phyloP scores from a whole-genome alignment of 805 yeast species.

The Saccharomyces mikatae region DNA sequence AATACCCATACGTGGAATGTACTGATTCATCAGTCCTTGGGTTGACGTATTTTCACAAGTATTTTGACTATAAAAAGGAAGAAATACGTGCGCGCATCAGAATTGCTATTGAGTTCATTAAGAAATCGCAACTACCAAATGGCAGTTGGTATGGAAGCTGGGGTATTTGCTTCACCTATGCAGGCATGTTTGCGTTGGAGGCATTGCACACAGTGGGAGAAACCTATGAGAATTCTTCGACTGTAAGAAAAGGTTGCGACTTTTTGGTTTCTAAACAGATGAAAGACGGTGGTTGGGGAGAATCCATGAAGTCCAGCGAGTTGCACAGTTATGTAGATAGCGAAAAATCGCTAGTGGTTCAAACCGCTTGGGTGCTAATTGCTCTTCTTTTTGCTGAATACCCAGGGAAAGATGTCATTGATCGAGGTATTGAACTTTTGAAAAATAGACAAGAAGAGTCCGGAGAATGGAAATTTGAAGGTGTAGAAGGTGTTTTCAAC shows the following conservation, averaged over 20 bases:
- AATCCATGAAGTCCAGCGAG: constrained; percentile 84
- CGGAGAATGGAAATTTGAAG: constrained; percentile 84
- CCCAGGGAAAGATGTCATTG: constrained; percentile 59
- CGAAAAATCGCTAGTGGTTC: constrained; percentile 62
- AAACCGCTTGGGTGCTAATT: constrained; percentile 87
- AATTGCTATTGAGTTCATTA: constrained; percentile 67
- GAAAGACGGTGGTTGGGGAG: constrained; percentile 96
- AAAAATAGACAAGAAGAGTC: constrained; percentile 56
- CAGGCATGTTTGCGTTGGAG: constrained; percentile 96
- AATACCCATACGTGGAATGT: constrained; percentile 96
- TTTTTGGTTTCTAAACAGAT: constrained; percentile 69
- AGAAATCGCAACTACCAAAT: constrained; percentile 57
- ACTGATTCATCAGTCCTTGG: constrained; percentile 94
- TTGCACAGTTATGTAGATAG: constrained; percentile 65
- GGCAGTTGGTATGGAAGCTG: constrained; percentile 98
- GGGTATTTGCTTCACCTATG: constrained; percentile 96
- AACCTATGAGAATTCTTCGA: constrained; percentile 50
- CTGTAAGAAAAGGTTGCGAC: constrained; percentile 73
- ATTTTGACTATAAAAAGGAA: constrained; percentile 53
- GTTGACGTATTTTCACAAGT: constrained; percentile 62
- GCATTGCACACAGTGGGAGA: constrained; percentile 70
- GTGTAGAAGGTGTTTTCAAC: constrained; percentile 91
- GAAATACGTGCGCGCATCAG: constrained; percentile 65
- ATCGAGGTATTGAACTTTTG: constrained; percentile 53
- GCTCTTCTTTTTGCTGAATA: constrained; percentile 74